These are phyloP conservation scores for Leccinum solheimii DNA, from an alignment of 1,284 basidiomycete species.

Conservation along the genomic window DNA sequence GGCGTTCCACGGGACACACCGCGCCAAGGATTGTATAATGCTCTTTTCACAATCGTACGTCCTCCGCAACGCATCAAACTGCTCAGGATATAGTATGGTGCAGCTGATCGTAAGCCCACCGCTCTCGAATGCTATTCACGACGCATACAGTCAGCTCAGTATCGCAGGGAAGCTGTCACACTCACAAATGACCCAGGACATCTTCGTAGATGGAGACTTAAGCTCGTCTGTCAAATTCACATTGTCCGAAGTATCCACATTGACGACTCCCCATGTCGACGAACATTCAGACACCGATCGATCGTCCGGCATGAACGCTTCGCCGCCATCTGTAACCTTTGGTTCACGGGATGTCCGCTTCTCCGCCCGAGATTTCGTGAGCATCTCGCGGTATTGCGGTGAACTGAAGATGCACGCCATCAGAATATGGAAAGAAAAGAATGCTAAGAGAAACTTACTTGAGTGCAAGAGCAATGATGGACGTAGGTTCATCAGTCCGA, in stretches of 20 bases:
- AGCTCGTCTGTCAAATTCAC: constrained; percentile 76
- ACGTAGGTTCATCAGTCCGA: constrained; percentile 96
- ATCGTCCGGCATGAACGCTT: constrained; percentile 86
- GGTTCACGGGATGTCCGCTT: constrained; percentile 68
- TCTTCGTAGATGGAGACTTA: constrained; percentile 72
- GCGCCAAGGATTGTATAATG: constrained; percentile 90
- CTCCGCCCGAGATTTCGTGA: constrained; percentile 72
- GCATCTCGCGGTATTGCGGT: constrained; percentile 84
- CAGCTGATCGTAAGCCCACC: constrained; percentile 94
- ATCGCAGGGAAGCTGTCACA: constrained; percentile 11
- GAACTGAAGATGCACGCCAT: constrained; percentile 52
- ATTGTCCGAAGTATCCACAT: constrained; percentile 63
- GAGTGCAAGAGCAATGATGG: constrained; percentile 94
- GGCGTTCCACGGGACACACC: constrained; percentile 93
- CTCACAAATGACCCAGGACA: constrained; percentile 79
- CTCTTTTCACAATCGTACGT: constrained; percentile 93
- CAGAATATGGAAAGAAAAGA: constrained; percentile 2
- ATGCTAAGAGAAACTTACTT: constrained; percentile 52
- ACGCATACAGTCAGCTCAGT: constrained; percentile 4
- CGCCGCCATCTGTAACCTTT: constrained; percentile 66
- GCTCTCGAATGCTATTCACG: constrained; percentile 86
- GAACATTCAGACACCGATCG: constrained; percentile 74
- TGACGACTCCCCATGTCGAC: constrained; percentile 87
- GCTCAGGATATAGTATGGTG: constrained; percentile 94
- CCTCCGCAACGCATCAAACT: constrained; percentile 92